Evolutionary conservation across 2,329 filamentous ascomycete species (phyloP).

Genomic region (Corniculantispora saksenae): DNA sequence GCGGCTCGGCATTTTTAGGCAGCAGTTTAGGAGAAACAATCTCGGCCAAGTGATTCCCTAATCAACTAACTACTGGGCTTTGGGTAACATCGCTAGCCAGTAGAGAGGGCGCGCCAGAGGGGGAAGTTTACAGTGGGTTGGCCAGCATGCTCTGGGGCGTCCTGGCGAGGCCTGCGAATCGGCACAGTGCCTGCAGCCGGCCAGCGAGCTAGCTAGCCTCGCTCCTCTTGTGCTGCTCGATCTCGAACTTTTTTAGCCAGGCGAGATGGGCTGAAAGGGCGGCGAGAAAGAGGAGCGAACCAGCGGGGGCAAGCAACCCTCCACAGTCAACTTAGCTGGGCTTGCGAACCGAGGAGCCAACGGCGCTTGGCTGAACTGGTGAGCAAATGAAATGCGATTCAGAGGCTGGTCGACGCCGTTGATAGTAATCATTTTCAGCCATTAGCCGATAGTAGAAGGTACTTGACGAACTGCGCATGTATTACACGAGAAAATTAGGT

Average conservation of each 20-base stretch:
- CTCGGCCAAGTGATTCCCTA: neutral
- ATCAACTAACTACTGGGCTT: neutral
- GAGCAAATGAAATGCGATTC: neutral
- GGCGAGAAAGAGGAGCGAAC: slow-evolving; percentile 1
- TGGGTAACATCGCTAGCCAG: neutral
- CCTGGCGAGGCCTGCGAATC: neutral
- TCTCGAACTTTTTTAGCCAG: slow-evolving; percentile 3
- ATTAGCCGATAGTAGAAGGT: neutral
- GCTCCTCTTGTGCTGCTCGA: neutral
- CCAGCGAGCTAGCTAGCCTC: neutral
- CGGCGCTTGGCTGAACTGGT: neutral
- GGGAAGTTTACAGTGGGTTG: neutral
- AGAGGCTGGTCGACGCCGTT: neutral
- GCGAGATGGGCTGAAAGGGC: slow-evolving; percentile 1
- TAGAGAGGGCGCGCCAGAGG: neutral
- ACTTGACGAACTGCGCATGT: neutral
- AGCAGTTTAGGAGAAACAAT: neutral
- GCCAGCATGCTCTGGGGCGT: neutral
- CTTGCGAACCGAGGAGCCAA: neutral
- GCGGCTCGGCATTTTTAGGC: neutral
- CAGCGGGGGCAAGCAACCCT: neutral
- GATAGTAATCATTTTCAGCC: neutral
- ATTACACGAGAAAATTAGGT: neutral
- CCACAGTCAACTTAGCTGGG: neutral
- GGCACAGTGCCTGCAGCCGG: neutral